Percentiles rank a stretch among this genome's conserved stretches.
phyloP scores from a whole-genome alignment of 352 stramenopile genomes.

The Phytophthora tubulina region DNA sequence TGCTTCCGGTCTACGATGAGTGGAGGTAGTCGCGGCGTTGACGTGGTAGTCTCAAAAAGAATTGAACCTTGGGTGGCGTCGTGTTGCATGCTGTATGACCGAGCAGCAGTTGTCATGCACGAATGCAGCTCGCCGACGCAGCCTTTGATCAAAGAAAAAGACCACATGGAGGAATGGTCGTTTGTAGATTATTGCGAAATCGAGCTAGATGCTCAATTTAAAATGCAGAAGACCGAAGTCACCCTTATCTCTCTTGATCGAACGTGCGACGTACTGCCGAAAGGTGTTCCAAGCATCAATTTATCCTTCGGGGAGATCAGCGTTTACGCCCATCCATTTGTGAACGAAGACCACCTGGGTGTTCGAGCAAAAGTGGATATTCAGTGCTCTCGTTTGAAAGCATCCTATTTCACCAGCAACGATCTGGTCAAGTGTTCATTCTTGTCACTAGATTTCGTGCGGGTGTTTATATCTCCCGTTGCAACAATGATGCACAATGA shows the following conservation, averaged over 20 bases:
- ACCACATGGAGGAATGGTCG: not conserved
- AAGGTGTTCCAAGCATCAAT: conserved; percentile 56
- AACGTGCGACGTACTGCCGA: conserved; percentile 55
- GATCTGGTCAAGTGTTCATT: conserved; percentile 47
- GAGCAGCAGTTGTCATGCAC: conserved; percentile 3
- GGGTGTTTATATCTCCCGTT: conserved; percentile 67
- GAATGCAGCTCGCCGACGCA: not conserved
- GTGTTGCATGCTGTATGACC: conserved; percentile 22
- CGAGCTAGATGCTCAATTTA: conserved; percentile 71
- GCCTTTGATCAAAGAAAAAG: not conserved
- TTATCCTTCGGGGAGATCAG: conserved; percentile 67
- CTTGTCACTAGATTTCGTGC: conserved; percentile 71
- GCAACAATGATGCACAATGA: conserved; percentile 50
- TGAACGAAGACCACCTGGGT: conserved; percentile 56
- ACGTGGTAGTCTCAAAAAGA: conserved; percentile 31
- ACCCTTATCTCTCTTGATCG: conserved; percentile 43
- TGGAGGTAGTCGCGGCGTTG: conserved; percentile 34
- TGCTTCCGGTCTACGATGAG: conserved; percentile 25
- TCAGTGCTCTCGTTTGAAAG: conserved; percentile 66
- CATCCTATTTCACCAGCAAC: conserved; percentile 44
- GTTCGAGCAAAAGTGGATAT: conserved; percentile 75
- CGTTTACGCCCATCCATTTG: conserved; percentile 64
- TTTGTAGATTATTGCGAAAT: conserved; percentile 36
- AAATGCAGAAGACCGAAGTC: conserved; percentile 59
- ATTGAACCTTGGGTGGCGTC: conserved; percentile 41